Evolutionary conservation across 2,329 filamentous ascomycete species (phyloP), one percentile per base, ranked within the genome.

Genomic region (Beauveria medogensis): DNA sequence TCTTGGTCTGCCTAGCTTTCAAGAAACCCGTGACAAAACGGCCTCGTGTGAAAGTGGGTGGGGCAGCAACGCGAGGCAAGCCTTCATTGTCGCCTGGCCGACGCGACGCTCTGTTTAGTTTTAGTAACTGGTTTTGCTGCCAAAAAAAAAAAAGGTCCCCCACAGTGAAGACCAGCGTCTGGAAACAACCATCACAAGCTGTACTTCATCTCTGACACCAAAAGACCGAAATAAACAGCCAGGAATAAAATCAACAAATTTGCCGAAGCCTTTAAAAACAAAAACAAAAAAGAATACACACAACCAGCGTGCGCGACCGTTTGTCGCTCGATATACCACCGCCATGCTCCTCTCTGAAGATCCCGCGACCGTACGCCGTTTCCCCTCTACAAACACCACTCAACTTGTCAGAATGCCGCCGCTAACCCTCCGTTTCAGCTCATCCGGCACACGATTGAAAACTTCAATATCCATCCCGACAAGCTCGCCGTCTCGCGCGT

Each of bases 401-500:
- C 3, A 44, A 48, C 59, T 54, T 8, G 7, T n/a, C 41, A 43
- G 7, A 50, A 57, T 56, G 9, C 5, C 6, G 14, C 16, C 14
- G 14, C 48, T 34, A 51, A 51, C 26, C 2, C 48, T 16, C 7
- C 7, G 7, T 9, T 12, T 44, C 74, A 94, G 90, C 88, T 97
- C 71, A 96, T 99, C 77, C 83, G 88, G 71, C 89, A 95, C 77
- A 96, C 92, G 47, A 89, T 95, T 69, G 83, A 87, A 69, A 96
- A 97, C 81, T 99, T 99, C 85, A 94, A 96, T 78, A 96, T 93
- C 69, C 81, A 84, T 22, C 91, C 91, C 12, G 94, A 99, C 80
- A 94, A 92, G 71, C 80, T 86, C 66, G 90, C 90, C 64, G 84
- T 97, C 22, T 80, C 87, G 22, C 91, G 94, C 71, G 89, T 97